Evolutionary conservation across 208 protist species (phyloP).

Genomic region (Crithidia thermophila): DNA sequence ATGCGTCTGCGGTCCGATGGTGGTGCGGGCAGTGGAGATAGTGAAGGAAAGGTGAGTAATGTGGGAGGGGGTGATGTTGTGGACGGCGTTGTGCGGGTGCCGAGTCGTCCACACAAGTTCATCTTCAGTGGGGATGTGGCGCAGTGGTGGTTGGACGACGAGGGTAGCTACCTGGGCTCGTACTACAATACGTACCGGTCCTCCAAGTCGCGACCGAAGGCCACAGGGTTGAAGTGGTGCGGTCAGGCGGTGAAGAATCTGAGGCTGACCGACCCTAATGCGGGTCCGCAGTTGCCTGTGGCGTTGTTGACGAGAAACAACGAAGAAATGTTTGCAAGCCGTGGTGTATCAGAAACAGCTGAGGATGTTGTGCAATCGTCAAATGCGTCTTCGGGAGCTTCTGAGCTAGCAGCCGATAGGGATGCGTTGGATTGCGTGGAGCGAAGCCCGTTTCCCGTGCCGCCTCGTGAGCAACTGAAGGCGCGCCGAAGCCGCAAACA

Average conservation of each 20-base stretch:
- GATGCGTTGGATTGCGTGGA: not conserved
- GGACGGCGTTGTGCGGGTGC: no score
- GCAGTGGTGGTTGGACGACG: conserved; percentile 20
- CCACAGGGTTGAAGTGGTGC: conserved; percentile 19
- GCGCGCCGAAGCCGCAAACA: not conserved
- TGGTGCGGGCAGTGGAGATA: no score
- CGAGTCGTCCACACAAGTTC: not conserved
- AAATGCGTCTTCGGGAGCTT: no score
- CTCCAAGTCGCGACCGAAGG: not conserved
- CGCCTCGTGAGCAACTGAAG: conserved; percentile 7
- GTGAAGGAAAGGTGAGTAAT: no score
- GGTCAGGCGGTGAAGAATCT: conserved; percentile 2
- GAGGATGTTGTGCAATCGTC: no score
- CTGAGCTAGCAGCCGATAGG: no score
- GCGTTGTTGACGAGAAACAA: no score
- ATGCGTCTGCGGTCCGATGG: no score
- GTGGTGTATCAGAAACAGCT: no score
- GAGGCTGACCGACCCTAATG: not conserved
- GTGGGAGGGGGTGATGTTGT: no score
- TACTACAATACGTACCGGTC: conserved; percentile 24
- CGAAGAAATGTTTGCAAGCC: not conserved
- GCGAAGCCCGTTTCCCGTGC: not conserved
- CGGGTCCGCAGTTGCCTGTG: not conserved
- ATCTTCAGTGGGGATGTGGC: conserved; percentile 27
- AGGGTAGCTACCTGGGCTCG: not conserved